These are phyloP conservation scores for Colletotrichum sp. DNA, from an alignment of 2,329 filamentous ascomycete genomes.

Conservation along the genomic window DNA sequence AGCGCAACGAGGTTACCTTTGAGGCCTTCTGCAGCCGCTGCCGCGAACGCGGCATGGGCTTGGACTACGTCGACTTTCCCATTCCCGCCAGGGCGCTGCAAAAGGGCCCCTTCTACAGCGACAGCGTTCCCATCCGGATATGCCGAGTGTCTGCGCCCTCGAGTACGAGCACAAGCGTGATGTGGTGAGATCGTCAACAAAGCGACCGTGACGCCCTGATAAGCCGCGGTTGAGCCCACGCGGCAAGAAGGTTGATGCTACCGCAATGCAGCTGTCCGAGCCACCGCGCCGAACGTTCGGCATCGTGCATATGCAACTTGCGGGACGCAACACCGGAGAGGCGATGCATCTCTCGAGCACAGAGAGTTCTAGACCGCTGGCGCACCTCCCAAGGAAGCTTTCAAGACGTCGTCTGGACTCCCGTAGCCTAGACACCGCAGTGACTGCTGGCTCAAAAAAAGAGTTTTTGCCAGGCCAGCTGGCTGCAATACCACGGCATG, in stretches of 20 bases:
- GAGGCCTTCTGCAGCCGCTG: constrained; percentile 67
- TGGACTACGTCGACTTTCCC: constrained; percentile 48
- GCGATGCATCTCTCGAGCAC: neutral
- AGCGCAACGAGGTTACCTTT: constrained; percentile 75
- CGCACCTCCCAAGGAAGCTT: neutral
- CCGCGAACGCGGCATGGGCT: constrained; percentile 47
- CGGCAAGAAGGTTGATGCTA: neutral
- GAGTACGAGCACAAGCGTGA: neutral
- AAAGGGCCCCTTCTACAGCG: constrained; percentile 68
- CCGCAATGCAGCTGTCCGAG: neutral
- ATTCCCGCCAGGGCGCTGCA: constrained; percentile 48
- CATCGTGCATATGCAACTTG: neutral
- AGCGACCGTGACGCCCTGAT: neutral
- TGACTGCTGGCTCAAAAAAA: neutral
- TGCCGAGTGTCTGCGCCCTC: constrained; percentile 32
- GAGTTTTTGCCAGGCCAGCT: neutral
- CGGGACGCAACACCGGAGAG: neutral
- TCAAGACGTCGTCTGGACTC: neutral
- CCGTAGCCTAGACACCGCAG: neutral
- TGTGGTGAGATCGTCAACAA: neutral
- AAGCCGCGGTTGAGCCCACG: neutral
- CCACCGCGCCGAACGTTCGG: neutral
- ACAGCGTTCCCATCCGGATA: constrained; percentile 64
- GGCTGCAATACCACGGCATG: neutral
- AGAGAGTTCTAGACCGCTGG: neutral